Evolutionary conservation across 2,329 filamentous ascomycete genomes (phyloP), one percentile per base, ranked within the genome.

Genomic region (Coniochaeta hoffmannii): DNA sequence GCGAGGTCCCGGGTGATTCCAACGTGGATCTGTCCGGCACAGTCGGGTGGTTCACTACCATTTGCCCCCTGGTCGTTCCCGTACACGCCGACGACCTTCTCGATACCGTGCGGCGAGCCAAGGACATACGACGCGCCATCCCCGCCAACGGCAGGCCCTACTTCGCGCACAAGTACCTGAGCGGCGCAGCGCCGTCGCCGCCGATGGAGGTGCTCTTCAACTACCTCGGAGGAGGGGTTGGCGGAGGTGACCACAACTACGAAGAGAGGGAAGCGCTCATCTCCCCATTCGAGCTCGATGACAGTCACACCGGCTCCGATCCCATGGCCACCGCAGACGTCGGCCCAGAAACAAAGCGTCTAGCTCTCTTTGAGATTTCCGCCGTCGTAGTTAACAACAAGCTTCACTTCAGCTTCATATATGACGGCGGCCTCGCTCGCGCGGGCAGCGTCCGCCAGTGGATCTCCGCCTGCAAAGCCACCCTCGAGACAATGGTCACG

Each of bases 191-290:
- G 3, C 9, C 41, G 15, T 56, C 53, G 26, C 14, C 38, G 4
- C 57, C 59, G 12, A 61, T 63, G 62, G 62, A 63, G 41, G 38
- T 63, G 6, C 57, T 63, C 15, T 63, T 63, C 58, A 63, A 63
- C 53, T 62, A 62, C 26, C 53, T 63, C 3, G 62, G 62, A 7
- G 56, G 53, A 4, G 62, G 62, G 11, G 57, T 61, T 2, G 62
- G 62, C 11, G 56, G 53, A 3, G 62, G 62, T 9, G 57, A 60
- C 3, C 49, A 54, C 34, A 35, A 36, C 14, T 19, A 17, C 2
- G 54, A 56, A n/a, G 15, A 56, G 34, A 17, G 49, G 15, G 51
- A 56, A 4, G 15, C 38, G 7, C 38, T 54, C 11, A 5, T 59
- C 24, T 51, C 50, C 7, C 50, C 35, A 14, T 50, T 58, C 36